A percentile compares a stretch with the other conserved stretches of the same genome.
These are phyloP conservation scores for Coniochaeta sp. DNA, from an alignment of 2,329 filamentous ascomycete genomes.

Conservation along the genomic window DNA sequence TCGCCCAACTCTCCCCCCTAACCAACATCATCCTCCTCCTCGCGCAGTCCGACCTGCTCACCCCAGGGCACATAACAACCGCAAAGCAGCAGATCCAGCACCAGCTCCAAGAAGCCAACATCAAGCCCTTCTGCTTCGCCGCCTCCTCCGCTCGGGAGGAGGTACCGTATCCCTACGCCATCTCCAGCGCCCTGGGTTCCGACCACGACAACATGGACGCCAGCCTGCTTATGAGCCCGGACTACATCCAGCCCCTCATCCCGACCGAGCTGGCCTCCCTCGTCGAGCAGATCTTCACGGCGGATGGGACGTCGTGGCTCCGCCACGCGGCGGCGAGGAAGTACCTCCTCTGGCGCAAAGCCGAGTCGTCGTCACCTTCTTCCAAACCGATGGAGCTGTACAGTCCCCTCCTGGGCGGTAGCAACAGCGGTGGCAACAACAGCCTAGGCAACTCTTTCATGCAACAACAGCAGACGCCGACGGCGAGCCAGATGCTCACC, in stretches of 20 bases:
- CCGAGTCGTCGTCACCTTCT: constrained; percentile 11
- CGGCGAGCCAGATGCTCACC: constrained; percentile 10
- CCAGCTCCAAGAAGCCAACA: constrained; percentile 47
- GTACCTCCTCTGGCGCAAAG: constrained; percentile 62
- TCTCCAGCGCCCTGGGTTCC: constrained; percentile 66
- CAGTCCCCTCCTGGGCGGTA: constrained; percentile 19
- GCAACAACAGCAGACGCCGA: constrained; percentile 4
- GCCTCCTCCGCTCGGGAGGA: constrained; percentile 20
- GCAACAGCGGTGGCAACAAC: too few species aligned
- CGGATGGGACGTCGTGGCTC: constrained; percentile 71
- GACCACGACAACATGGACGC: constrained; percentile 87
- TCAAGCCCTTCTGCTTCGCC: constrained; percentile 63
- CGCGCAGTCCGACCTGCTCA: constrained; percentile 66
- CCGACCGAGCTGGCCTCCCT: constrained; percentile 66
- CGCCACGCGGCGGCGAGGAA: constrained; percentile 80
- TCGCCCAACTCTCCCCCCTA: constrained; percentile 60
- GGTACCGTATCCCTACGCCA: constrained; percentile 60
- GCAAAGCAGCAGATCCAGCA: constrained; percentile 54
- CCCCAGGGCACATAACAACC: constrained; percentile 44
- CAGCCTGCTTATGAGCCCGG: constrained; percentile 84
- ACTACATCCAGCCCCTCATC: constrained; percentile 76
- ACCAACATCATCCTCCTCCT: constrained; percentile 85
- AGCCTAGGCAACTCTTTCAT: constrained; percentile 7
- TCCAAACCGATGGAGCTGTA: constrained; percentile 26
- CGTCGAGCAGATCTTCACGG: constrained; percentile 69